Base-by-base conservation (phyloP, 2,329 filamentous ascomycete species). In the Cryphonectria japonica region DNA sequence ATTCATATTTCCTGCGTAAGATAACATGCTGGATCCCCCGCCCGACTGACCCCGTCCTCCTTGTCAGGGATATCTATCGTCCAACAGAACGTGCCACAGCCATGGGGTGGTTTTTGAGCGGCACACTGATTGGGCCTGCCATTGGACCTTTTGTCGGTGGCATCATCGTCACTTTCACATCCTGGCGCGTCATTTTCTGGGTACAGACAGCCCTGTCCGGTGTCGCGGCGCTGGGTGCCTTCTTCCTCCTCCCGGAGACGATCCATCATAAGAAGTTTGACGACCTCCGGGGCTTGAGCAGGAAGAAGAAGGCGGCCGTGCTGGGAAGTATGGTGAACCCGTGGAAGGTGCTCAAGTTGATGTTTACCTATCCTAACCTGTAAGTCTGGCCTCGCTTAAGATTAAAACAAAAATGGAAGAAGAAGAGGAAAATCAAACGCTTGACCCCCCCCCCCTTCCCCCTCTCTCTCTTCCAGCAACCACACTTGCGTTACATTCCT, bases 131-230 rank as follows among this genome's bases (percentile, higher is more conserved):
- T 66, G 90, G 90, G 0, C 90, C 91, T 7, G 88, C 87, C 1
- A 80, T 90, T 71, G 89, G 90, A 0, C 85, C 86, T 0, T 89
- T 92, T 74, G 82, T 93, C 9, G 86, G 91, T 73, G 91, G 91
- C 39, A 88, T 92, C 37, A 91, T 93, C 67, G 89, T 92, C 37
- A 93, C 90, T 0, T 92, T 87, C 79, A 81, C 84, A 5, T 85
- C 83, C 26, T 93, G 91, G 91, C 82, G 90, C 41, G 86, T 87
- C 60, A 91, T 93, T 71, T 93, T 93, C 80, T 93, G 90, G 88
- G 82, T 93, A 0, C 90, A 93, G 75, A 85, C 88, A 0, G 90
- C 86, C 0, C 83, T 93, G 1, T 86, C 87, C 0, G 90, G 85
- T 2, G 78, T 85, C 0, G 88, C 87, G 1, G 82, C 85, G 0